A percentile compares a stretch with the other conserved stretches of the same genome.
These are phyloP conservation scores for Ilex asprella DNA, from an alignment of 257 asterid species.

Conservation along the genomic window DNA sequence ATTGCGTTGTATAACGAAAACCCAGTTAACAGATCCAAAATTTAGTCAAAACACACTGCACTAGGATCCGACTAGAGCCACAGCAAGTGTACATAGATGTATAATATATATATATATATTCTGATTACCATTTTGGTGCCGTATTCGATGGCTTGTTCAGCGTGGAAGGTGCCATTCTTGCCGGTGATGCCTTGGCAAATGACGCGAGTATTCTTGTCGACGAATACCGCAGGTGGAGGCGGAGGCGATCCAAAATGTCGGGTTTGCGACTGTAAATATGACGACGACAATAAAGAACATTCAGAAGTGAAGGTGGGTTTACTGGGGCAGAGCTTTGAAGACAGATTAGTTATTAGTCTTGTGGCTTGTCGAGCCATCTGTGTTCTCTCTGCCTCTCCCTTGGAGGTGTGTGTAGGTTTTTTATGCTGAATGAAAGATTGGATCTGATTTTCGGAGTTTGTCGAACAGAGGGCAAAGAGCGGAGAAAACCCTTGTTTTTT, in stretches of 20 bases:
- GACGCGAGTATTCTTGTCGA: constrained; percentile 90
- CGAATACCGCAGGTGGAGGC: constrained; percentile 77
- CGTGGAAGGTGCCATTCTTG: constrained; percentile 87
- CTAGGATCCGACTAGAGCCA: neutral
- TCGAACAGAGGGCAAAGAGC: no score
- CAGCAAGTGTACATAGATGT: no score
- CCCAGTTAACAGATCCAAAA: no score
- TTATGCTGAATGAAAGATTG: no score
- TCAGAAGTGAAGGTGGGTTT: constrained; percentile 12
- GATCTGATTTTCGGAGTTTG: no score
- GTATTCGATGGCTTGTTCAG: constrained; percentile 95
- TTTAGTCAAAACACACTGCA: no score
- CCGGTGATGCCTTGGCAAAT: constrained; percentile 96
- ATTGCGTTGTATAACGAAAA: no score
- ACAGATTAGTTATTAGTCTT: constrained; percentile 33
- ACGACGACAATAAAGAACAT: constrained; percentile 14
- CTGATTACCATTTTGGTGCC: constrained; percentile 78
- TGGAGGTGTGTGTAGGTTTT: no score
- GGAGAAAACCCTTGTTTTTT: no score
- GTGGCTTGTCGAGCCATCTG: constrained; percentile 70
- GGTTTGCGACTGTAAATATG: constrained; percentile 19
- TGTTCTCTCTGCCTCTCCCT: neutral
- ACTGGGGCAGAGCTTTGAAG: no score
- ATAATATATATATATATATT: neutral
- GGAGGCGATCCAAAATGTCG: constrained; percentile 78